phyloP scores from a whole-genome alignment of 1,284 basidiomycete species.

The Cryptococcus amylolentus region DNA sequence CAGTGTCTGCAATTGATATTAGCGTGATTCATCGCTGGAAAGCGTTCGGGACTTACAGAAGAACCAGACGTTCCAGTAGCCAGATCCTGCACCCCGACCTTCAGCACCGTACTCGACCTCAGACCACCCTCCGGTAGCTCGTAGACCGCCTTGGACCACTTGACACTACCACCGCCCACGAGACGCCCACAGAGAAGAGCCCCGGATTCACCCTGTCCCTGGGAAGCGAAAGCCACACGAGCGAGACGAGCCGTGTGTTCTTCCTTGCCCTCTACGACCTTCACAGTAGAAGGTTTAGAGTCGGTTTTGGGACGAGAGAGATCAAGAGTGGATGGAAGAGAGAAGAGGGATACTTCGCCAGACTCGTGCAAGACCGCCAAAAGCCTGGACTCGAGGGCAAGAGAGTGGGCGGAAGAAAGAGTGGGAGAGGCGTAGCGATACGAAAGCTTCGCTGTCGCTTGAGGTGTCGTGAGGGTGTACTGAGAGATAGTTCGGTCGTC shows the following conservation, averaged over 20 bases:
- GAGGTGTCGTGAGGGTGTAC: conserved; percentile 55
- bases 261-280: conserved; percentile 44
- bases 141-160: conserved; percentile 61
- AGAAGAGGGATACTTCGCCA: conserved; percentile 64
- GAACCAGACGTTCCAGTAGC: conserved; percentile 35
- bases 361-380: conserved; percentile 63
- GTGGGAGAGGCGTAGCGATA: conserved; percentile 59
- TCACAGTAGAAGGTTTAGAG: conserved; percentile 35
- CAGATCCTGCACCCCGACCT: conserved; percentile 52
- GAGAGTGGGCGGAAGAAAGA: conserved; percentile 62
- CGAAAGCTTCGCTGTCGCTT: conserved; percentile 47
- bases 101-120: conserved; percentile 49
- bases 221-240: conserved; percentile 32
- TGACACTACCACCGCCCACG: conserved; percentile 62
- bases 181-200: conserved; percentile 61
- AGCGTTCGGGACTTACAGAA: conserved; percentile 25
- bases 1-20: conserved; percentile 10
- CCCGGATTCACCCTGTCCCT: conserved; percentile 55
- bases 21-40: not conserved
- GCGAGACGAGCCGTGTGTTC: conserved; percentile 30
- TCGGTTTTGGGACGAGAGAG: conserved; percentile 38
- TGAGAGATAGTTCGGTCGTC: conserved; percentile 67
- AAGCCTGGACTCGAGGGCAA: conserved; percentile 54
- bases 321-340: conserved; percentile 58
- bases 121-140: conserved; percentile 56